These are phyloP conservation scores for Salvia splendens DNA, from an alignment of 257 asterid genomes.

Conservation along the genomic window DNA sequence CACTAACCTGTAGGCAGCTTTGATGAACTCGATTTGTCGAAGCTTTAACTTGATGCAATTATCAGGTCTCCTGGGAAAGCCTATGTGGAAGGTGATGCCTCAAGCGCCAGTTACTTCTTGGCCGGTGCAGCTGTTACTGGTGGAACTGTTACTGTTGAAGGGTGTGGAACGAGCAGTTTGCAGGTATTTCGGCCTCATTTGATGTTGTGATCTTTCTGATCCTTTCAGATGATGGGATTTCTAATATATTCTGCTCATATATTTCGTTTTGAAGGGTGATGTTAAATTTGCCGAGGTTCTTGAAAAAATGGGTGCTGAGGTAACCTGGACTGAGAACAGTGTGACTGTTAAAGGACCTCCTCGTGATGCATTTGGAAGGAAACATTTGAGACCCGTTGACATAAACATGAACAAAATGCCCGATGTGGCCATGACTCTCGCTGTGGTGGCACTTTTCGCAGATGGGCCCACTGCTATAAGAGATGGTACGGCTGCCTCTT, in stretches of 20 bases:
- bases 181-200: slow-evolving; percentile 52
- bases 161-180: slow-evolving; percentile 97
- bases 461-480: slow-evolving; percentile 93
- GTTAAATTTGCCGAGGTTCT: slow-evolving; percentile 97
- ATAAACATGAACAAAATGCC: slow-evolving; percentile 99
- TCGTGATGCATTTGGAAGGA: slow-evolving; percentile 58
- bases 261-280: slow-evolving; percentile 67
- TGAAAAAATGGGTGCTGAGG: slow-evolving; percentile 92
- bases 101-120: slow-evolving; percentile 99
- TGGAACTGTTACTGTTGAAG: slow-evolving; percentile 92
- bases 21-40: slow-evolving; percentile 9
- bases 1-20: slow-evolving; percentile 22
- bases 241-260: slow-evolving; percentile 5
- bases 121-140: slow-evolving; percentile 99
- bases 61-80: slow-evolving; percentile 94
- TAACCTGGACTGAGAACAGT: slow-evolving; percentile 92
- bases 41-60: slow-evolving; percentile 21
- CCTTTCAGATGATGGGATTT: slow-evolving; percentile 8
- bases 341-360: slow-evolving; percentile 95
- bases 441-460: slow-evolving; percentile 93
- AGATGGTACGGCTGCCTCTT: slow-evolving; percentile 61
- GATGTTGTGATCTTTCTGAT: neutral
- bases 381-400: slow-evolving; percentile 74
- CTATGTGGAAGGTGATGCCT: slow-evolving; percentile 98
- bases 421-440: slow-evolving; percentile 99